Evolutionary conservation across 2,329 filamentous ascomycete genomes (phyloP), one percentile per base, ranked within the genome.

Genomic region (Ilyonectria destructans): DNA sequence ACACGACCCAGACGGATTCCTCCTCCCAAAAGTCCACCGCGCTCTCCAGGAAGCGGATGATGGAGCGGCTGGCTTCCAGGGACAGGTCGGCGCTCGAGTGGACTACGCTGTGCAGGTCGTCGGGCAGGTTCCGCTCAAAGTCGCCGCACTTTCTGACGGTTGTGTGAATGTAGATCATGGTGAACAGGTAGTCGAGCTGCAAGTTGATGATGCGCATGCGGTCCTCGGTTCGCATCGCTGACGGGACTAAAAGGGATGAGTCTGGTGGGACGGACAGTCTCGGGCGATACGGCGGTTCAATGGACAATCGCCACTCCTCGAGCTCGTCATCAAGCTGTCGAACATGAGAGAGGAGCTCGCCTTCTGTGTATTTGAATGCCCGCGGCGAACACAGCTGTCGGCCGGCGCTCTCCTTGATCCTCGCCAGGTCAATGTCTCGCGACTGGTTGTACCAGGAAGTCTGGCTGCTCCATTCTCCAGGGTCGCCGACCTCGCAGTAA

Each of bases 261-360:
- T 48, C 45, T 12, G 45, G 45, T 26, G 69, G 13, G 6, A 71
- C 71, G 0, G 69, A 71, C 6, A 71, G 31, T 6, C 69, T 49
- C 3, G 69, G 69, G 7, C 69, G 67, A 52, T 70, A 72, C 2
- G 62, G 70, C 29, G 57, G 58, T 19, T 58, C 58, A 1, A 80
- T 59, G 0, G 76, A 75, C n/a, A 79, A 48, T 6, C 78, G 69
- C 78, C 78, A 80, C n/a, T 67, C 66, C 55, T 80, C 78, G 19
- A 80, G 70, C n/a, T 80, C 77, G 23, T 78, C 69, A 6, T 80
- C 78, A 1, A 80, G 54, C 23, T 77, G 70, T 5, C 78, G 74
- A 55, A 80, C 75, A 3, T 71, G 65, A 0, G 71, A 58, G 1
- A 78, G 61, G 0, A 79, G 63, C 21, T 79, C 69, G 3, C 73